Percentiles rank a stretch among this genome's conserved stretches.
Conservation (phyloP, 441 rosid genomes). For the Pelargonium fulgidum region DNA sequence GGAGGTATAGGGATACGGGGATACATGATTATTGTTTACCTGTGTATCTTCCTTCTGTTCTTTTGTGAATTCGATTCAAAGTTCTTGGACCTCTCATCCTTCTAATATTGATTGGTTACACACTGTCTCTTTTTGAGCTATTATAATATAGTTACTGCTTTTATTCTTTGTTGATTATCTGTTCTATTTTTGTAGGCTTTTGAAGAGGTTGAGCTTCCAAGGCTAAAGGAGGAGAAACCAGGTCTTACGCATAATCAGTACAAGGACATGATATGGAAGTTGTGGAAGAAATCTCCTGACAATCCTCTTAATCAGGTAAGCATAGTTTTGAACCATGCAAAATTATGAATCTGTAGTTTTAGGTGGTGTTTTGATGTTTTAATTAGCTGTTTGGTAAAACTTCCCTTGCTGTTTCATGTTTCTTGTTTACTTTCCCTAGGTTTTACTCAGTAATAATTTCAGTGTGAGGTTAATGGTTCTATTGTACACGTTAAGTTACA, state of each 20-base stretch:
- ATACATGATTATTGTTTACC: too few species aligned
- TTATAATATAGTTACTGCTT: not conserved
- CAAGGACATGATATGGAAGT: slow-evolving; percentile 94
- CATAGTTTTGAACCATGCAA: slow-evolving; percentile 1
- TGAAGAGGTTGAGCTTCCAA: slow-evolving; percentile 88
- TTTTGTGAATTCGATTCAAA: too few species aligned
- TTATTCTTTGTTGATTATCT: not conserved
- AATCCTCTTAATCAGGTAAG: slow-evolving; percentile 89
- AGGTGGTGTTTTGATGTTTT: slow-evolving; percentile 2
- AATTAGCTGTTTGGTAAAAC: not conserved
- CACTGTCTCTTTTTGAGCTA: too few species aligned
- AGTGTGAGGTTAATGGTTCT: too few species aligned
- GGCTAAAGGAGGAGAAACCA: slow-evolving; percentile 81
- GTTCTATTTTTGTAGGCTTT: slow-evolving; percentile 43
- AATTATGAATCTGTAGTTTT: not conserved
- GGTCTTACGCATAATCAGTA: slow-evolving; percentile 92
- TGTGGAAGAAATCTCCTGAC: slow-evolving; percentile 98
- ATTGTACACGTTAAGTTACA: too few species aligned
- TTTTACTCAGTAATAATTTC: too few species aligned
- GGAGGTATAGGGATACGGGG: too few species aligned
- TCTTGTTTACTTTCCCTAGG: too few species aligned
- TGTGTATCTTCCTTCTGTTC: too few species aligned
- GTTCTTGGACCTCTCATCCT: too few species aligned
- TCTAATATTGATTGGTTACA: too few species aligned
- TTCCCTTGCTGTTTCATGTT: not conserved